Percentiles rank a stretch among this genome's conserved stretches.
phyloP scores from a whole-genome alignment of 2,329 filamentous ascomycete genomes.

The Biscogniauxia sp. region DNA sequence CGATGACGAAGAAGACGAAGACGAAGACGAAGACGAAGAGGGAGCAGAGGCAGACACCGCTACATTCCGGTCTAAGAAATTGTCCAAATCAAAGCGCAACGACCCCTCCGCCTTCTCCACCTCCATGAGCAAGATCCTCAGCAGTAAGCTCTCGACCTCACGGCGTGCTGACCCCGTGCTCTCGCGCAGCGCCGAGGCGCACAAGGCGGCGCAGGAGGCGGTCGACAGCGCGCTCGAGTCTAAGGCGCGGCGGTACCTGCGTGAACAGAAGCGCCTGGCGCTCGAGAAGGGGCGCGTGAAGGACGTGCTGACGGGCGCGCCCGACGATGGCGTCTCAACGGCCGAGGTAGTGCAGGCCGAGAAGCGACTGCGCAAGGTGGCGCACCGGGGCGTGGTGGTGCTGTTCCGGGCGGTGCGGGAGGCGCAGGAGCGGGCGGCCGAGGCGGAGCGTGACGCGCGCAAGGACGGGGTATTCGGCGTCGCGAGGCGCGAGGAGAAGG shows the following conservation, averaged over 20 bases:
- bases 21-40: slow-evolving; percentile 41
- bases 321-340: slow-evolving; percentile 49
- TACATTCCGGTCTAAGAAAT: slow-evolving; percentile 32
- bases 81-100: slow-evolving; percentile 74
- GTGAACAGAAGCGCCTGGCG: slow-evolving; percentile 75
- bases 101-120: slow-evolving; percentile 89
- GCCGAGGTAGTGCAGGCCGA: slow-evolving; percentile 66
- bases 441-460: slow-evolving; percentile 68
- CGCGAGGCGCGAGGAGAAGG: slow-evolving; percentile 76
- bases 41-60: slow-evolving; percentile 37
- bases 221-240: slow-evolving; percentile 76
- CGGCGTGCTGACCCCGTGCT: slow-evolving; percentile 90
- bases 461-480: slow-evolving; percentile 76
- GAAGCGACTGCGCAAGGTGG: slow-evolving; percentile 78
- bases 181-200: slow-evolving; percentile 73
- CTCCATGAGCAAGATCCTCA: slow-evolving; percentile 89
- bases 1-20: slow-evolving; percentile 36
- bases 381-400: slow-evolving; percentile 90
- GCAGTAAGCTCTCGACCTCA: slow-evolving; percentile 78
- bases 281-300: slow-evolving; percentile 84
- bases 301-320: slow-evolving; percentile 71
- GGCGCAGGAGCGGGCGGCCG: slow-evolving; percentile 83
- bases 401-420: slow-evolving; percentile 94
- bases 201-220: slow-evolving; percentile 68
- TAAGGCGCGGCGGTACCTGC: slow-evolving; percentile 75